Percentiles rank a stretch among this genome's conserved stretches.
Conservation (phyloP, 352 stramenopile genomes). For the Thraustochytrium sp. region DNA sequence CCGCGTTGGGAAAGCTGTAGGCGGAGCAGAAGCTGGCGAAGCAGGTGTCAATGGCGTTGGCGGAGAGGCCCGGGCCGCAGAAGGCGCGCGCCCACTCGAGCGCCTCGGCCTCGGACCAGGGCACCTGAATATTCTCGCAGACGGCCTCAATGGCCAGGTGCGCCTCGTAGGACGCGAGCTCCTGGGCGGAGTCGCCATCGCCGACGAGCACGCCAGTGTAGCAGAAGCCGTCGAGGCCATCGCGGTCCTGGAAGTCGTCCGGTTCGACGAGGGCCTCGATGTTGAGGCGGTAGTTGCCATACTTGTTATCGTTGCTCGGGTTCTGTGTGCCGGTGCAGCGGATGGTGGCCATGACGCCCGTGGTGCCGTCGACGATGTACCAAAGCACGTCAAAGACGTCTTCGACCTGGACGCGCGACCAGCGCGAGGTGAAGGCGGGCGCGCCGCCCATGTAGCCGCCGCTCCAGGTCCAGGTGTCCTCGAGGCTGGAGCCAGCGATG, state of each 20-base stretch:
- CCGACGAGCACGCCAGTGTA: neutral
- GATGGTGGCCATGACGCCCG: constrained; percentile 23
- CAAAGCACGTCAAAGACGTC: constrained; percentile 29
- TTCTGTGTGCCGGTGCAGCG: constrained; percentile 3
- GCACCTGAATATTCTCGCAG: neutral
- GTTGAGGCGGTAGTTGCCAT: constrained; percentile 30
- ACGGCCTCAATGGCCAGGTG: constrained; percentile 6
- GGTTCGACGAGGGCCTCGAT: constrained; percentile 19
- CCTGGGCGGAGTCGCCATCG: neutral
- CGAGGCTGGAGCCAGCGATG: neutral
- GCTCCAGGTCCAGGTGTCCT: neutral
- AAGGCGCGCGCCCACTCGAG: neutral
- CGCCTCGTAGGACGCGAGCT: neutral
- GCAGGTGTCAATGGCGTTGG: neutral
- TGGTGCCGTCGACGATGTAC: constrained; percentile 9
- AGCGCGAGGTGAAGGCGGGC: neutral
- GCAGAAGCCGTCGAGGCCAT: neutral
- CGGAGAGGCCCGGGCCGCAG: neutral
- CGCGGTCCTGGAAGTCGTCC: neutral
- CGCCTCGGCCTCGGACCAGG: neutral
- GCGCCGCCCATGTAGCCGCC: neutral
- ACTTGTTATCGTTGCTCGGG: neutral
- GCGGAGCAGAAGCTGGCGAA: neutral
- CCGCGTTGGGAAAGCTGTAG: neutral
- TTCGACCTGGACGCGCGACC: neutral